Conservation (phyloP, 805 yeast genomes). For the Cyberlindnera subsufficiens region DNA sequence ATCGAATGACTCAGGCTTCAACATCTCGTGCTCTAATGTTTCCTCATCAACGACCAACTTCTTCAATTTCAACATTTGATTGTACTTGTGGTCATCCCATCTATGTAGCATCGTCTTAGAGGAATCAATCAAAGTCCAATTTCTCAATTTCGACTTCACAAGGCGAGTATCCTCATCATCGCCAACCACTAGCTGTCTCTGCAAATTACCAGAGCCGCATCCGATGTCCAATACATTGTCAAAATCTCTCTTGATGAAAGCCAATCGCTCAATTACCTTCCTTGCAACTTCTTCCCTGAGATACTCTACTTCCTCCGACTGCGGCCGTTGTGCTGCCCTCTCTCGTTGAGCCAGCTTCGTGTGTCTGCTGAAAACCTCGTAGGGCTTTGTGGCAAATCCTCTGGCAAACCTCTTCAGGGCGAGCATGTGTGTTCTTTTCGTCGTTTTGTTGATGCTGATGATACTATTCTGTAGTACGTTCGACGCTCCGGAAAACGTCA, state of each 20-base stretch:
- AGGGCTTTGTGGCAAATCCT: conserved; percentile 11
- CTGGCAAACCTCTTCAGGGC: not conserved
- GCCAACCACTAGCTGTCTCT: conserved; percentile 23
- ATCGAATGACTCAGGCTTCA: conserved; percentile 44
- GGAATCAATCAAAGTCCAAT: conserved; percentile 61
- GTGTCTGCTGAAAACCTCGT: conserved; percentile 55
- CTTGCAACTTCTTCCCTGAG: conserved; percentile 68
- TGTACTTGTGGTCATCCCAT: conserved; percentile 36
- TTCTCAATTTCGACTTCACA: conserved; percentile 46
- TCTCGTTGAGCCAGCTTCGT: conserved; percentile 59
- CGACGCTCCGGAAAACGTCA: too few species aligned
- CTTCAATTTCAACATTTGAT: conserved; percentile 37
- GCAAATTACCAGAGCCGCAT: conserved; percentile 61
- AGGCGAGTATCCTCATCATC: conserved; percentile 44
- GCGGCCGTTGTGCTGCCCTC: conserved; percentile 39
- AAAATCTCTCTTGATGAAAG: conserved; percentile 64
- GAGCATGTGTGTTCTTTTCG: not conserved
- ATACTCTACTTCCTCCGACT: conserved; percentile 59
- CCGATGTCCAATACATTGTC: conserved; percentile 65
- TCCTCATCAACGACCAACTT: conserved; percentile 69
- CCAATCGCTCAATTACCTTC: conserved; percentile 68
- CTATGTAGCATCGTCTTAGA: conserved; percentile 46
- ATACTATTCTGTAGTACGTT: too few species aligned
- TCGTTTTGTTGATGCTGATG: too few species aligned
- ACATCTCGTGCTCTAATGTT: conserved; percentile 35